Evolutionary conservation across 345 rosid species (phyloP).

Genomic region (Turritis glabra): DNA sequence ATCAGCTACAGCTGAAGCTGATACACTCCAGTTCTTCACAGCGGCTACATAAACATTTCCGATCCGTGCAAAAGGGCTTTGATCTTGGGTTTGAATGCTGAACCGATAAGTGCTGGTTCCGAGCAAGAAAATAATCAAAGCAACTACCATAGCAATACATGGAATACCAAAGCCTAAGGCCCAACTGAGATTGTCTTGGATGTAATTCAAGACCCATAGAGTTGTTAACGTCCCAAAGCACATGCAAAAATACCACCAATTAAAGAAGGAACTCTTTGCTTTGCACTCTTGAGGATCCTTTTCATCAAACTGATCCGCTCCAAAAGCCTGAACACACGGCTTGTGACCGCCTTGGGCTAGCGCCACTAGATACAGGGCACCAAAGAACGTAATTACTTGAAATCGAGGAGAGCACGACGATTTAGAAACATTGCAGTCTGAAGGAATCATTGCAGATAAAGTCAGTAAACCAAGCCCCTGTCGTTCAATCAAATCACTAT

Average conservation of each 20-base stretch:
- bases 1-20: conserved; percentile 31
- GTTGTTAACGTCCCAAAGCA: conserved; percentile 46
- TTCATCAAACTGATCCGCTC: conserved; percentile 86
- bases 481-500: conserved; percentile 29
- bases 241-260: conserved; percentile 79
- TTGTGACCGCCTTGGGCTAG: conserved; percentile 80
- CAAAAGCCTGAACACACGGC: conserved; percentile 90
- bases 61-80: conserved; percentile 60
- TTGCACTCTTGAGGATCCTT: conserved; percentile 53
- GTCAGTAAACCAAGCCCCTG: conserved; percentile 68
- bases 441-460: conserved; percentile 60
- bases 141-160: conserved; percentile 55
- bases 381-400: conserved; percentile 46
- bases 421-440: conserved; percentile 44
- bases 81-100: conserved; percentile 42
- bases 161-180: conserved; percentile 78
- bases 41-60: conserved; percentile 59
- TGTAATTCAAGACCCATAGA: conserved; percentile 52
- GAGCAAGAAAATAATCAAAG: conserved; percentile 51
- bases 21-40: conserved; percentile 49
- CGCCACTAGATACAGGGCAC: conserved; percentile 64
- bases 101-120: conserved; percentile 67
- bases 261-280: conserved; percentile 70
- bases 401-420: conserved; percentile 39
- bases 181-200: conserved; percentile 84